These are phyloP conservation scores for Hypoxylon sp. DNA, from an alignment of 2,329 filamentous ascomycete species.

Conservation along the genomic window DNA sequence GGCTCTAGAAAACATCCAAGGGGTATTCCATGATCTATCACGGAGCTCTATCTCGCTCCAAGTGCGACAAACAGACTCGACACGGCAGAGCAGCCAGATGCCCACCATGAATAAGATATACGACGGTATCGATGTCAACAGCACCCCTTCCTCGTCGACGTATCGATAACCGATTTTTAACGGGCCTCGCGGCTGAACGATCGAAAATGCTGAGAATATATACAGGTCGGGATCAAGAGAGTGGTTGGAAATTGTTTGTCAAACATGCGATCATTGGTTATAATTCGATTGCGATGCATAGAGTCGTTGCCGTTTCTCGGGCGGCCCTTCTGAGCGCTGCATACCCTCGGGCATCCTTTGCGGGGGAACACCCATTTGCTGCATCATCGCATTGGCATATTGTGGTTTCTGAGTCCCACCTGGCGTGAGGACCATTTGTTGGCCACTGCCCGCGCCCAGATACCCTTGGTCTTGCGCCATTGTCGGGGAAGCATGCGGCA, in stretches of 20 bases:
- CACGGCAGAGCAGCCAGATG: slow-evolving; percentile 29
- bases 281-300: slow-evolving; percentile 62
- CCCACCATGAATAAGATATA: slow-evolving; percentile 24
- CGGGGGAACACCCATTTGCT: slow-evolving; percentile 52
- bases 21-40: slow-evolving; percentile 46
- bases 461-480: slow-evolving; percentile 65
- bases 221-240: slow-evolving; percentile 47
- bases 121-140: slow-evolving; percentile 28
- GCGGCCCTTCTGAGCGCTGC: slow-evolving; percentile 58
- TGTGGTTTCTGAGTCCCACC: slow-evolving; percentile 57
- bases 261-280: slow-evolving; percentile 52
- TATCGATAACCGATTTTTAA: slow-evolving; percentile 27
- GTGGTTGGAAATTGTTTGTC: slow-evolving; percentile 12
- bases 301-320: slow-evolving; percentile 69
- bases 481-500: slow-evolving; percentile 66
- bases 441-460: slow-evolving; percentile 59
- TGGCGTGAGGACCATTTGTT: slow-evolving; percentile 58
- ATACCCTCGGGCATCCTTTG: slow-evolving; percentile 55
- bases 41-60: slow-evolving; percentile 36
- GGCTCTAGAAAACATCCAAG: slow-evolving; percentile 42
- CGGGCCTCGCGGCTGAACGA: slow-evolving; percentile 13
- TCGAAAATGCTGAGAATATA: slow-evolving; percentile 46
- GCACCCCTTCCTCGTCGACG: slow-evolving; percentile 13
- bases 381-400: slow-evolving; percentile 60
- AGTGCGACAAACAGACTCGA: slow-evolving; percentile 30